Percentiles rank a stretch among this genome's conserved stretches.
Evolutionary conservation across 768 basidiomycete species (phyloP).

Genomic region (Ramaria sp.): DNA sequence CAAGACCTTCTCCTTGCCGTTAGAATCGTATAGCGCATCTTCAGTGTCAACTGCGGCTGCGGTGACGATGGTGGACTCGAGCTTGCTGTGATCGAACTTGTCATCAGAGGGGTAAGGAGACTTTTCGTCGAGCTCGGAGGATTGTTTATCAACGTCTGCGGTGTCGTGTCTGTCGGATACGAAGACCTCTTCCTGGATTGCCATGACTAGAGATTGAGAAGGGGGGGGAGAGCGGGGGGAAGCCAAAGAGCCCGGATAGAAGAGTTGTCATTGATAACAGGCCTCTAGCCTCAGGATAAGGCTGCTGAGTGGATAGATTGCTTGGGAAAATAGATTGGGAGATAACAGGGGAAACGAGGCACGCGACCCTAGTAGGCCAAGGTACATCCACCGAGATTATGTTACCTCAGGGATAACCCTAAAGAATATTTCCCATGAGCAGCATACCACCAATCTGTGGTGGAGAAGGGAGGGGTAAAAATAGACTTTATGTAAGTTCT

Average conservation of each 20-base stretch:
- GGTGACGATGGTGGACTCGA: background rate
- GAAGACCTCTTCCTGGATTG: background rate
- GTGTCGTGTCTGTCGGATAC: background rate
- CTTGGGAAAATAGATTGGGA: too few species aligned
- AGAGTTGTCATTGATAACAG: background rate
- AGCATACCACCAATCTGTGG: too few species aligned
- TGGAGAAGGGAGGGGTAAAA: too few species aligned
- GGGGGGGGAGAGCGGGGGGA: background rate
- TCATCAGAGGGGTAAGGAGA: background rate
- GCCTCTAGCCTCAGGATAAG: too few species aligned
- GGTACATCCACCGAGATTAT: too few species aligned
- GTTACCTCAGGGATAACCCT: too few species aligned
- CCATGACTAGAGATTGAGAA: background rate
- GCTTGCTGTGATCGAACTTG: background rate
- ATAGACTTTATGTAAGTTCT: too few species aligned
- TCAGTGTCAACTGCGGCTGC: background rate
- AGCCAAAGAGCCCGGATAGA: background rate
- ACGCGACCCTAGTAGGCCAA: too few species aligned
- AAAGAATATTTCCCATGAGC: too few species aligned
- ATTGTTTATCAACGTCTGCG: background rate
- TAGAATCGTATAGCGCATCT: constrained; percentile 1
- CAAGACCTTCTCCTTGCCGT: constrained; percentile 7
- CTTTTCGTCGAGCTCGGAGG: background rate
- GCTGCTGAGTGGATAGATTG: too few species aligned
- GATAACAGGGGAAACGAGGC: too few species aligned